Base-by-base conservation (phyloP, 108 stramenopile species). In the Conticribra weissflogii region DNA sequence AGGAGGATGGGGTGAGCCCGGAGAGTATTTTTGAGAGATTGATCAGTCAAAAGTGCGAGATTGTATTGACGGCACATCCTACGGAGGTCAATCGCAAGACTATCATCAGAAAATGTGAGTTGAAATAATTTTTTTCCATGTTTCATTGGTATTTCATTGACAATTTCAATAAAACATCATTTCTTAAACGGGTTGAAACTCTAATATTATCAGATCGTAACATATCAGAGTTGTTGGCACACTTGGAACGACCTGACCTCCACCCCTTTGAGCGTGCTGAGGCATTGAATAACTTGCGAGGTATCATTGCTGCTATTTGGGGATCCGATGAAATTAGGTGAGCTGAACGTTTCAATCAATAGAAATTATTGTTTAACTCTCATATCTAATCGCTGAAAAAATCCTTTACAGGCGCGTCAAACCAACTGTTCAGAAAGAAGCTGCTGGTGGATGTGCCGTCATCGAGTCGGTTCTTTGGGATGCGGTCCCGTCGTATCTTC, bases 1-100 rank as follows among this genome's bases (percentile, higher is more conserved):
- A 85, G 29, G 62, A 76, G 23, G 76, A 83, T 14, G 47, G 69
- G 18, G 75, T 79, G 25, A 71, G 85, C 12, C 46, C 64, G 4
- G 81, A 96, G 24, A 72, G 91, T 78, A 93, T 98, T 57, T 86
- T 76, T 65, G 70, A 94, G n/a, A 86, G 87, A 68, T 66, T 98
- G n/a, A 64, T 75, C 54, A 82, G 56, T 48, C 96, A 98, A 81
- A 93, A 87, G 71, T 90, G 94, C 25, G 97, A 98, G 86, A 86
- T 98, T 59, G 96, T 98, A 16, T 79, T 98, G 60, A 98, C 98
- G 47, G 98, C 98, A 17, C 98, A 98, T 76, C 98, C 98, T 5
- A 98, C 98, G 15, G 96, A 98, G 83, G 88, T 92, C 32, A 92
- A 92, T 71, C 68, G 91, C 32, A 84, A 88, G 63, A 94, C 93